A percentile compares a stretch with the other conserved stretches of the same genome.
Evolutionary conservation across 768 basidiomycete species (phyloP).

Genomic region (Russula olivacea): DNA sequence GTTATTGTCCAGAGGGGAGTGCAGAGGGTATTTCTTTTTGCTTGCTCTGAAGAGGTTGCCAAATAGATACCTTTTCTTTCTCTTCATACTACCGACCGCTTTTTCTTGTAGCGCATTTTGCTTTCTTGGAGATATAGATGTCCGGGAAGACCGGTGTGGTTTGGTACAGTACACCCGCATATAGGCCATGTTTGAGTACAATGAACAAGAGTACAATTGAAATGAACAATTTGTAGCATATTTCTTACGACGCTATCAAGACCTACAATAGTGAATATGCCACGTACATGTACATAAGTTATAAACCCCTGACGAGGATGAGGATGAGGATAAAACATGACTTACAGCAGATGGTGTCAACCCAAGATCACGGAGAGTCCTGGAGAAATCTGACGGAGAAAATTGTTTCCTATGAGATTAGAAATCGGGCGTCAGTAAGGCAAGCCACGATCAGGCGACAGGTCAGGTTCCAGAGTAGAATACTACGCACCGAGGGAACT

Average conservation of each 20-base stretch:
- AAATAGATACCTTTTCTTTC: neutral
- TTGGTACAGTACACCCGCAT: slow-evolving; percentile 7
- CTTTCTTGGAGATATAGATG: slow-evolving; percentile 2
- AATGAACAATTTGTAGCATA: neutral
- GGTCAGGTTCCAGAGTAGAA: neutral
- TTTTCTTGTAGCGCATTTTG: neutral
- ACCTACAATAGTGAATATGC: slow-evolving; percentile 2
- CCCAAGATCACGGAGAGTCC: slow-evolving; percentile 75
- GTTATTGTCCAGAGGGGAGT: slow-evolving; percentile 1
- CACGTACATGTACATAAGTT: neutral
- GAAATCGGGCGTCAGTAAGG: neutral
- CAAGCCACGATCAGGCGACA: neutral
- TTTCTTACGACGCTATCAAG: slow-evolving; percentile 22
- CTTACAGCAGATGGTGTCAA: slow-evolving; percentile 86
- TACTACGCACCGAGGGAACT: slow-evolving; percentile 73
- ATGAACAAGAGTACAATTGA: slow-evolving; percentile 9
- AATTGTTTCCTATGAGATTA: slow-evolving; percentile 63
- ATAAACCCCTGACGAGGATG: neutral
- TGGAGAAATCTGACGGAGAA: slow-evolving; percentile 63
- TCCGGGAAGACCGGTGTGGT: neutral
- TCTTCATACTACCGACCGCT: neutral
- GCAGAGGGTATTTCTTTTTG: neutral
- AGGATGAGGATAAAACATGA: slow-evolving; percentile 12
- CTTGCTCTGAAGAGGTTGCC: neutral
- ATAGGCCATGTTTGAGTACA: neutral